Percentiles rank a stretch among this genome's conserved stretches.
These are phyloP conservation scores for Stevia rebaudiana DNA, from an alignment of 140 eudicot species.

Conservation along the genomic window DNA sequence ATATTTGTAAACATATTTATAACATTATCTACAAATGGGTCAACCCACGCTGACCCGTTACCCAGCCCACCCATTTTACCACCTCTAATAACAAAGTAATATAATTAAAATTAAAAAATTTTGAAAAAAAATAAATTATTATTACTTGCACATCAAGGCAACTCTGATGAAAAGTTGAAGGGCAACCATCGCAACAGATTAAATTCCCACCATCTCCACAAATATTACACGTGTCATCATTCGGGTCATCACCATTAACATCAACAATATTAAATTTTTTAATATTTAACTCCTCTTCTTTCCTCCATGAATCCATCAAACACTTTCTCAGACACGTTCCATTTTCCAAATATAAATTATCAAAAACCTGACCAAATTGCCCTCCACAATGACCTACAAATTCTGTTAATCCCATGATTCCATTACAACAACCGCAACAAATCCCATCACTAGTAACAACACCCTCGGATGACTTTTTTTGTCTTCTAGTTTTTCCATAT, in stretches of 20 bases:
- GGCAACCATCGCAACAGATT: slow-evolving; percentile 94
- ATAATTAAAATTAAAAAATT: not conserved
- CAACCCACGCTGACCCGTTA: not conserved
- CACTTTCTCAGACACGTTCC: slow-evolving; percentile 61
- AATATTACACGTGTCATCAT: slow-evolving; percentile 89
- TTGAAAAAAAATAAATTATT: not conserved
- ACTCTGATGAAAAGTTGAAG: slow-evolving; percentile 80
- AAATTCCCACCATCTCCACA: slow-evolving; percentile 97
- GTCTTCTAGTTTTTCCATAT: slow-evolving; percentile 40
- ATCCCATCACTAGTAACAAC: slow-evolving; percentile 60
- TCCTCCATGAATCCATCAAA: slow-evolving; percentile 66
- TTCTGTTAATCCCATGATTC: slow-evolving; percentile 32
- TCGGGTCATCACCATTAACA: slow-evolving; percentile 68
- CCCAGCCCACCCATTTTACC: not conserved
- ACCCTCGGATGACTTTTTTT: slow-evolving; percentile 44
- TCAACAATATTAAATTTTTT: slow-evolving; percentile 39
- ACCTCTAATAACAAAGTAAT: not conserved
- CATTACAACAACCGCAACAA: slow-evolving; percentile 58
- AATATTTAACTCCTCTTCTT: slow-evolving; percentile 42
- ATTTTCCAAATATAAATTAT: slow-evolving; percentile 53
- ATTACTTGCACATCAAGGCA: slow-evolving; percentile 67
- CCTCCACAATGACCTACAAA: slow-evolving; percentile 71
- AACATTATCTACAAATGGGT: no score
- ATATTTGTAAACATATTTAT: no score
- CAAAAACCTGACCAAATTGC: slow-evolving; percentile 29